phyloP scores from a whole-genome alignment of 2,329 filamentous ascomycete genomes.

The Fonsecaea nubica region DNA sequence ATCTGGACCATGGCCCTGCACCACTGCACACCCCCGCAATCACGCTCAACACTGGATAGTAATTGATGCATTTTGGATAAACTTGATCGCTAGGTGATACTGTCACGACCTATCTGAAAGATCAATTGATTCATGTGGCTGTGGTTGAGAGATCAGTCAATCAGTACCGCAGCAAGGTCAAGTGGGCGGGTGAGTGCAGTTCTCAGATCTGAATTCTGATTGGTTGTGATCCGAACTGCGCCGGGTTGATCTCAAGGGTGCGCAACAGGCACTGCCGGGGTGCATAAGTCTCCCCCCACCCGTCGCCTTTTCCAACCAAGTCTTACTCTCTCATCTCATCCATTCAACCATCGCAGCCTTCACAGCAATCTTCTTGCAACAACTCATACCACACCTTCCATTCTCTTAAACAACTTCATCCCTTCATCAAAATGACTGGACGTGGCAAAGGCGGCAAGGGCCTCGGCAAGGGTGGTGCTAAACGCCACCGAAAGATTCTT shows the following conservation, averaged over 20 bases:
- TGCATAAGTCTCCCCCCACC: constrained; percentile 35
- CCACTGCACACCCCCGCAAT: constrained; percentile 12
- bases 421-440: constrained; percentile 63
- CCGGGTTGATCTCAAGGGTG: constrained; percentile 36
- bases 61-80: constrained; percentile 26
- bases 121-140: constrained; percentile 26
- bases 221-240: constrained; percentile 36
- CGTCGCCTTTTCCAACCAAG: constrained; percentile 30
- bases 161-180: constrained; percentile 7
- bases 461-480: constrained; percentile 96
- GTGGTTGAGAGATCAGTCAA: constrained; percentile 34
- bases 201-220: constrained; percentile 42
- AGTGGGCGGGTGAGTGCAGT: constrained; percentile 33
- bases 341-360: constrained; percentile 23
- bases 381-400: constrained; percentile 23
- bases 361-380: constrained; percentile 7
- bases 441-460: constrained; percentile 94
- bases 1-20: constrained; percentile 15
- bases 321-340: constrained; percentile 23
- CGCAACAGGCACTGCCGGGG: constrained; percentile 21
- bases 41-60: constrained; percentile 17
- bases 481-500: constrained; percentile 98
- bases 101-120: constrained; percentile 15
- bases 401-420: constrained; percentile 40
- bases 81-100: constrained; percentile 22